Evolutionary conservation across 495 filamentous ascomycete species (phyloP).

Genomic region (Cetradonia linearis): DNA sequence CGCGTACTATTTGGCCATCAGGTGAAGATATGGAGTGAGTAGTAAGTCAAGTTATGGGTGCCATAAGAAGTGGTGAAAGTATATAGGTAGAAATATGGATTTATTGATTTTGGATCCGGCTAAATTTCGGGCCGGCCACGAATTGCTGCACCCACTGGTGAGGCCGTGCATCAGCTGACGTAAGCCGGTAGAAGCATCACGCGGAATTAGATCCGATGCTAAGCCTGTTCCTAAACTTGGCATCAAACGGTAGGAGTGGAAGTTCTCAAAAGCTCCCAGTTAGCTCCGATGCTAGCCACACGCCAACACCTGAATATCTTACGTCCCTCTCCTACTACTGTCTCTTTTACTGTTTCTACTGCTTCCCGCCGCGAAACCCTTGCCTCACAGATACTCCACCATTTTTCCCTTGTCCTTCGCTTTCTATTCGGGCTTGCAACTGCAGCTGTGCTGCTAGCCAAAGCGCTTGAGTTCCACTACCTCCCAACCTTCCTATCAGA

Average conservation of each 20-base stretch:
- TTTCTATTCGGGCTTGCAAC: constrained; percentile 35
- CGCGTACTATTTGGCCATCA: too few species aligned
- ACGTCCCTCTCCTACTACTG: constrained; percentile 76
- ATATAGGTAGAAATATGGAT: too few species aligned
- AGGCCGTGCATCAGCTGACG: too few species aligned
- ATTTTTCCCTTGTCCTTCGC: constrained; percentile 41
- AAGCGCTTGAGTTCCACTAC: constrained; percentile 30
- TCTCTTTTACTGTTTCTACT: constrained; percentile 76
- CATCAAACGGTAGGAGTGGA: neutral
- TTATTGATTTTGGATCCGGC: too few species aligned
- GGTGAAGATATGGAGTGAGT: too few species aligned
- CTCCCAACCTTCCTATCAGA: constrained; percentile 33
- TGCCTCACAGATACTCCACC: constrained; percentile 44
- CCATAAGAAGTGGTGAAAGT: too few species aligned
- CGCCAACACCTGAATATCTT: constrained; percentile 49
- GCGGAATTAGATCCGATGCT: constrained; percentile 13
- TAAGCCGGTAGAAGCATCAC: too few species aligned
- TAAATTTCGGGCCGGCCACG: too few species aligned
- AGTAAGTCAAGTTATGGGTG: too few species aligned
- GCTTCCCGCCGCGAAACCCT: constrained; percentile 46
- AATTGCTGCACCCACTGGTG: too few species aligned
- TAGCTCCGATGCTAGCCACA: constrained; percentile 40
- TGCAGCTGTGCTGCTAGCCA: constrained; percentile 34
- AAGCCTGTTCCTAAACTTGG: constrained; percentile 21
- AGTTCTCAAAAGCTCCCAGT: neutral